These are phyloP conservation scores for Vicia sativa DNA, from an alignment of 306 rosid species.

Conservation along the genomic window DNA sequence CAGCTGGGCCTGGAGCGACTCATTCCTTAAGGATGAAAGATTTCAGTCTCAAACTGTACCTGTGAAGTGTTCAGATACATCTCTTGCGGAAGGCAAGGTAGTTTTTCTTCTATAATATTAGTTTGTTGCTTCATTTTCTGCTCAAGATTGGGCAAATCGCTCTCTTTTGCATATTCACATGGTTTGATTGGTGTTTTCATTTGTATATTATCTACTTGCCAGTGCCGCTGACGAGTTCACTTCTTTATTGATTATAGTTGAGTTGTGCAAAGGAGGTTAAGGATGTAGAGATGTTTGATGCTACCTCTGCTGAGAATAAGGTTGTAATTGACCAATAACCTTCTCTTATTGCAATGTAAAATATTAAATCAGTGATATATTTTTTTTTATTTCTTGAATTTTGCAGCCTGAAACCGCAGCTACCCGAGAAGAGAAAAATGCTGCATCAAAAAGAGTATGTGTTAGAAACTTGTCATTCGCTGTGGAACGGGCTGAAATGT, in stretches of 20 bases:
- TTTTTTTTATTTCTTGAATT: slow-evolving; percentile 16
- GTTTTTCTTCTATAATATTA: not conserved
- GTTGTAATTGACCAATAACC: slow-evolving; percentile 41
- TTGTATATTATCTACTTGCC: not conserved
- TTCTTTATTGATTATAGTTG: slow-evolving; percentile 18
- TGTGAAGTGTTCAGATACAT: slow-evolving; percentile 61
- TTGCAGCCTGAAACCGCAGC: slow-evolving; percentile 61
- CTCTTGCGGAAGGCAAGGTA: slow-evolving; percentile 69
- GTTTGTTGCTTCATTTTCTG: slow-evolving; percentile 3
- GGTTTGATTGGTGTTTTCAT: not conserved
- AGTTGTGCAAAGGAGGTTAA: slow-evolving; percentile 38
- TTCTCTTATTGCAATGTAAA: not conserved
- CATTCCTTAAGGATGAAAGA: slow-evolving; percentile 62
- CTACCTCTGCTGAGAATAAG: slow-evolving; percentile 44
- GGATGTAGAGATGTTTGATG: slow-evolving; percentile 63
- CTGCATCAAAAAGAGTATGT: slow-evolving; percentile 55
- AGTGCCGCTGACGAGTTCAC: slow-evolving; percentile 22
- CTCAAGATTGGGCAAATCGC: not conserved
- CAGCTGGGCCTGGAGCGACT: slow-evolving; percentile 45
- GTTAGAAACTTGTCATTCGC: slow-evolving; percentile 59
- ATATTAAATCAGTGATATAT: not conserved
- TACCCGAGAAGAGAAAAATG: slow-evolving; percentile 40
- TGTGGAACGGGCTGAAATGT: slow-evolving; percentile 67
- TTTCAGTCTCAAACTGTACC: slow-evolving; percentile 49
- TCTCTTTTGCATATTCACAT: not conserved